These are phyloP conservation scores for Phylloporus arenicola DNA, from an alignment of 768 basidiomycete genomes.

Conservation along the genomic window DNA sequence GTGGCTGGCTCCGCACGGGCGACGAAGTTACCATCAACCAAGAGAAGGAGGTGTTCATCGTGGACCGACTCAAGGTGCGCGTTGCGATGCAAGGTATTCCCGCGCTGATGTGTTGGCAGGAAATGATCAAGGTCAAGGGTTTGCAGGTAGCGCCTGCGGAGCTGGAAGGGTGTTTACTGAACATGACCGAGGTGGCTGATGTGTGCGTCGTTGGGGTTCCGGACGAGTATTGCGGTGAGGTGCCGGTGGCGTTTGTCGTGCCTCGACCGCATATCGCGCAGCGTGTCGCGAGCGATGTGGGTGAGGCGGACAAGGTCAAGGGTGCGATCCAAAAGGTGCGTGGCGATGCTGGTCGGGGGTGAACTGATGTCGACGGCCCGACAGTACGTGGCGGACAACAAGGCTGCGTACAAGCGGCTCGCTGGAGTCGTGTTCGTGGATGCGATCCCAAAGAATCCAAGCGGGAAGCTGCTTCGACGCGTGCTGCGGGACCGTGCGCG, in stretches of 20 bases:
- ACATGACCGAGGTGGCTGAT: constrained; percentile 54
- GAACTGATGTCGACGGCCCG: not conserved
- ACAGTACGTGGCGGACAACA: constrained; percentile 52
- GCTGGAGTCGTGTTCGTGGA: constrained; percentile 53
- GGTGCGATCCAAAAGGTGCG: constrained; percentile 45
- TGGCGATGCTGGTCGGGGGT: not conserved
- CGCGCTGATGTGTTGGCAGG: constrained; percentile 32
- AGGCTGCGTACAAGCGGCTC: constrained; percentile 54
- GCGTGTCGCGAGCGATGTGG: constrained; percentile 28
- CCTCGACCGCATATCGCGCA: constrained; percentile 39
- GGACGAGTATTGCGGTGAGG: constrained; percentile 68
- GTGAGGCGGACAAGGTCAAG: constrained; percentile 34
- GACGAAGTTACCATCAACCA: constrained; percentile 55
- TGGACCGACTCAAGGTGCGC: constrained; percentile 58
- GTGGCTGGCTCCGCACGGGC: constrained; percentile 64
- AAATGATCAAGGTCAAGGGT: constrained; percentile 64
- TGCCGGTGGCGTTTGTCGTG: constrained; percentile 65
- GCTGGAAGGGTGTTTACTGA: constrained; percentile 60
- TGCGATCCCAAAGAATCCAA: constrained; percentile 57
- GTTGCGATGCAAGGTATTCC: not conserved
- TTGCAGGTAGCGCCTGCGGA: constrained; percentile 76
- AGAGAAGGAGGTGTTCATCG: constrained; percentile 52
- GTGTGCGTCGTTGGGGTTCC: constrained; percentile 61
- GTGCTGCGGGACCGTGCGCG: constrained; percentile 49
- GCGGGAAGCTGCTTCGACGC: constrained; percentile 52